phyloP scores from a whole-genome alignment of 345 rosid genomes.

The Lenwebbia sp. region DNA sequence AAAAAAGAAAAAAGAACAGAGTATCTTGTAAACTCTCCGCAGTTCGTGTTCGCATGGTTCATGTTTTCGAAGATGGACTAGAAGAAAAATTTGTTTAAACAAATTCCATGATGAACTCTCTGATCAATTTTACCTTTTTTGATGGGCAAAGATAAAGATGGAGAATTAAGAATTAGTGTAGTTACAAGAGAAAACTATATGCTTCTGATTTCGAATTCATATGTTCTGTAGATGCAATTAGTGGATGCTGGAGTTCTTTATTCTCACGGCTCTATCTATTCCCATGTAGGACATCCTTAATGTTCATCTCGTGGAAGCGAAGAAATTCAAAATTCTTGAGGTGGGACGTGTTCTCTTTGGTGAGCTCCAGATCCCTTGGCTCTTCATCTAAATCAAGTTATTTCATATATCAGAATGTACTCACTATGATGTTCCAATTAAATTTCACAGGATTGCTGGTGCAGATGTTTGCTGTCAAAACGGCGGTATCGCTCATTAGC shows the following conservation, averaged over 20 bases:
- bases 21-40: background rate
- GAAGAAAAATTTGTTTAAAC: background rate
- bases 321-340: conserved; percentile 24
- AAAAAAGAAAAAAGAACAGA: background rate
- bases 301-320: conserved; percentile 16
- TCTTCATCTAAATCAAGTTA: background rate
- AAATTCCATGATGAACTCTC: background rate
- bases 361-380: conserved; percentile 5
- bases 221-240: background rate
- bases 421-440: background rate
- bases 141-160: background rate
- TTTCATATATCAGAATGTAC: background rate
- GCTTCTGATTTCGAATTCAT: background rate
- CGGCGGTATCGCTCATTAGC: conserved; percentile 28
- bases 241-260: background rate
- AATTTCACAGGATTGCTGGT: conserved; percentile 6
- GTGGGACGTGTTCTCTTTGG: conserved; percentile 25
- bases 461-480: conserved; percentile 27
- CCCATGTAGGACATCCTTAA: conserved; percentile 15
- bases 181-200: background rate
- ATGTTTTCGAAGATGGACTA: background rate
- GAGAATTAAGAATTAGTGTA: background rate
- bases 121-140: background rate
- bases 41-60: background rate
- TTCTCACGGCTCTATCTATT: background rate